Percentiles rank a stretch among this genome's conserved stretches.
These are phyloP conservation scores for Asterochloris sp. DNA, from an alignment of 139 green algal genomes.

Conservation along the genomic window DNA sequence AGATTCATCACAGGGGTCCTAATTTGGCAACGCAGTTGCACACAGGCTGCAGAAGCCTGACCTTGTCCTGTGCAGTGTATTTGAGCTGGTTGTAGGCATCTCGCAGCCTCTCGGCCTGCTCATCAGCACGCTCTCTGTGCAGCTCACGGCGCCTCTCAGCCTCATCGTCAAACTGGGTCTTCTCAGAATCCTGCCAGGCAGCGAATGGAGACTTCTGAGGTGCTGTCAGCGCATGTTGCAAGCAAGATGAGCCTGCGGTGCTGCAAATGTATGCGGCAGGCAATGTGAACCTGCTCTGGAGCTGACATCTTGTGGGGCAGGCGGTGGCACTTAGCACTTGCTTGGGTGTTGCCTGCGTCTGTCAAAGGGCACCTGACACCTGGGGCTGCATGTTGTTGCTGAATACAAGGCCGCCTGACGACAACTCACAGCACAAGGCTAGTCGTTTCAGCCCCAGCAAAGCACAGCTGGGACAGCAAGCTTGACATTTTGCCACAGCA, in stretches of 20 bases:
- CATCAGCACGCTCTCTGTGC: conserved; percentile 39
- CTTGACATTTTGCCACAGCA: too few species aligned
- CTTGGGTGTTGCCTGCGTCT: too few species aligned
- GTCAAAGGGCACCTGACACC: too few species aligned
- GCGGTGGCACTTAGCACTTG: too few species aligned
- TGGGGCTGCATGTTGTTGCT: too few species aligned
- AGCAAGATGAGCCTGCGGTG: background rate
- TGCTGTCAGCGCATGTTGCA: background rate
- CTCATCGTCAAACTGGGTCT: conserved; percentile 63
- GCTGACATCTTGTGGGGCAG: too few species aligned
- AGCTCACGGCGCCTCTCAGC: conserved; percentile 51
- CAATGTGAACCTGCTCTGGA: too few species aligned
- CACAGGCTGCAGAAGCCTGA: background rate
- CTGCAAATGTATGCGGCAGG: too few species aligned
- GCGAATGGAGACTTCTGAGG: background rate
- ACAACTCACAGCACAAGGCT: too few species aligned
- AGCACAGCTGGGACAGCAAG: too few species aligned
- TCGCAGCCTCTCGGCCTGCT: conserved; percentile 48
- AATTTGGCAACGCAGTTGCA: background rate
- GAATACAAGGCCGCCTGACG: too few species aligned
- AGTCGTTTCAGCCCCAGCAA: too few species aligned
- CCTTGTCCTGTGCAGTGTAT: conserved; percentile 28
- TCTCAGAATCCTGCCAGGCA: conserved; percentile 15
- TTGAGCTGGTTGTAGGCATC: conserved; percentile 75
- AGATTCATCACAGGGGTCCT: background rate